Evolutionary conservation across 2,329 filamentous ascomycete species (phyloP), one percentile per base, ranked within the genome.

Genomic region (Rosellinia necatrix): DNA sequence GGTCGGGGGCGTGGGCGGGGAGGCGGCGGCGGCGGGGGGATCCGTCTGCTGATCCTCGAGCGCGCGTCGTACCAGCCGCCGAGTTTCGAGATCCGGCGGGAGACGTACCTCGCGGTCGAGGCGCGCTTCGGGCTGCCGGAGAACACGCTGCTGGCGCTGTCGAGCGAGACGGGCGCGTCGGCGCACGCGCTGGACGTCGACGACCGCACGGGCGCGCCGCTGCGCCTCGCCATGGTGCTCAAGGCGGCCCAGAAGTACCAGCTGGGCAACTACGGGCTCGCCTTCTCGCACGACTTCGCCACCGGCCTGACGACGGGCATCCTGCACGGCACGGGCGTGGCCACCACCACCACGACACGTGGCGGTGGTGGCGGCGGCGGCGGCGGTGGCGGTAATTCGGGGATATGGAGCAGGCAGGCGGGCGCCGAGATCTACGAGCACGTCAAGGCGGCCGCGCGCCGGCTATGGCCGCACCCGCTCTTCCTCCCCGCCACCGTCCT

Each of bases 221-320:
- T 19, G 40, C 37, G 38, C 19, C 32, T 55, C 5, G 34, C 46
- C 7, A 55, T 55, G 46, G 15, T 44, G 12, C 13, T 55, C 30
- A 55, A 55, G 46, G 38, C 52, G 5, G 38, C 38, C 30, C 46
- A 49, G 40, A 55, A 55, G 34, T 49, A 44, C 10, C 52, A 55
- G 32, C 46, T 55, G 2, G 52, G 46, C 30, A 55, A 49, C 34
- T 55, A 55, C 22, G 46, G 52, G 3, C 52, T 55, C 10, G 46
- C 52, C 24, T 49, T 44, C 25, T 55, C 52, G 2, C 44, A 55
- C 27, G 46, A 55, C 32, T 50, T 55, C 19, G 22, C 12, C 24
- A 50, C 46, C 2, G 32, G 24, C 9, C 1, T 55, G 3, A 29
- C 46, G 2, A 55, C 46, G 6, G 52, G 52, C 25, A 49, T 55